Percentiles rank a stretch among this genome's conserved stretches.
These are phyloP conservation scores for Amyloporia xantha DNA, from an alignment of 768 basidiomycete species.

Conservation along the genomic window DNA sequence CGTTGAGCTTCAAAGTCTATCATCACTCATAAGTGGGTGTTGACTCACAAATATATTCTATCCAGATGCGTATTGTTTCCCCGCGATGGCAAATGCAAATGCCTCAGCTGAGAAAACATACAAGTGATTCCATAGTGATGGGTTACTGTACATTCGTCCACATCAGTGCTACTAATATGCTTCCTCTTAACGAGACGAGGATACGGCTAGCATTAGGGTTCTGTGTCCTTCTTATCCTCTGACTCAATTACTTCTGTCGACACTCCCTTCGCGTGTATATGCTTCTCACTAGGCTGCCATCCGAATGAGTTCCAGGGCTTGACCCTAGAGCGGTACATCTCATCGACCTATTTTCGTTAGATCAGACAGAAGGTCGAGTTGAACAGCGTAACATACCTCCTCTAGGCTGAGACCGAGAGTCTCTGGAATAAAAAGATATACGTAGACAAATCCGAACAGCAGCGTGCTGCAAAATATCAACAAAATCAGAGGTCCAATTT, in stretches of 20 bases:
- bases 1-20: no score
- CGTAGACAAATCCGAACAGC: slow-evolving; percentile 61
- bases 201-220: no score
- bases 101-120: no score
- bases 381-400: slow-evolving; percentile 28
- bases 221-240: slow-evolving; percentile 14
- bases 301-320: slow-evolving; percentile 57
- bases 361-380: neutral
- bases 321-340: slow-evolving; percentile 60
- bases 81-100: no score
- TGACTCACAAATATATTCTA: no score
- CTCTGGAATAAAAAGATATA: slow-evolving; percentile 74
- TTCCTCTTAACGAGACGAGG: no score
- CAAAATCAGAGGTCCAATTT: slow-evolving; percentile 70
- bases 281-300: slow-evolving; percentile 36
- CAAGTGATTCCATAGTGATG: no score
- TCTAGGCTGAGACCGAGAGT: slow-evolving; percentile 73
- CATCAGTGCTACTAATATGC: no score
- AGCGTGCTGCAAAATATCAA: slow-evolving; percentile 75
- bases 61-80: no score
- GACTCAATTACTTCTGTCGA: slow-evolving; percentile 15
- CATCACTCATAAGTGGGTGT: no score
- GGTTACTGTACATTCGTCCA: no score
- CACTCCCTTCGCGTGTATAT: slow-evolving; percentile 17
- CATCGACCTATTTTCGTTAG: slow-evolving; percentile 40